Evolutionary conservation across 1,284 basidiomycete genomes (phyloP).

Genomic region (Golubevia pallescens): DNA sequence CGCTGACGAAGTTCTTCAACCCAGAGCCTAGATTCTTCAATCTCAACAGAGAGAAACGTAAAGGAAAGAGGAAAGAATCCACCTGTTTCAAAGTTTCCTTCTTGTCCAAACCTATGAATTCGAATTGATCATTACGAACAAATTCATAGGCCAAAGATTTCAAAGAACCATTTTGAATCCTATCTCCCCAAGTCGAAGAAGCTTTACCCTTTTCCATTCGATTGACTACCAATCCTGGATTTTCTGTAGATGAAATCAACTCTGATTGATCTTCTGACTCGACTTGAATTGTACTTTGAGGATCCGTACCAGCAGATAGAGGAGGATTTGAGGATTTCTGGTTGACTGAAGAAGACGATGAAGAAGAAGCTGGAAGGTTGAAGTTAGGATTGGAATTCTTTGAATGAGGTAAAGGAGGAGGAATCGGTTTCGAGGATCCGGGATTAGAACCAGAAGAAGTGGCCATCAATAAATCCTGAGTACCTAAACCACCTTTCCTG

Average conservation of each 20-base stretch:
- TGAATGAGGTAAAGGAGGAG: slow-evolving; percentile 14
- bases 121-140: slow-evolving; percentile 44
- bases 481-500: slow-evolving; percentile 34
- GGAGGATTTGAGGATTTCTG: slow-evolving; percentile 5
- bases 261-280: slow-evolving; percentile 33
- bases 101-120: too few relatives aligned
- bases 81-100: too few relatives aligned
- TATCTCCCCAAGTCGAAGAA: slow-evolving; percentile 36
- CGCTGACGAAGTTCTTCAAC: too few relatives aligned
- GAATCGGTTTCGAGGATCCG: neutral
- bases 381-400: slow-evolving; percentile 9
- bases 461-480: slow-evolving; percentile 37
- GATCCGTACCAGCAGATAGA: too few relatives aligned
- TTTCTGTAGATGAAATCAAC: slow-evolving; percentile 10
- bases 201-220: slow-evolving; percentile 15
- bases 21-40: too few relatives aligned
- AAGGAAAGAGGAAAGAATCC: too few relatives aligned
- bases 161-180: slow-evolving; percentile 36
- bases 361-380: slow-evolving; percentile 8
- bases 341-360: slow-evolving; percentile 12
- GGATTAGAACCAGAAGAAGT: slow-evolving; percentile 18
- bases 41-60: too few relatives aligned
- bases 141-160: slow-evolving; percentile 53
- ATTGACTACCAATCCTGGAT: neutral
- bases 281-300: slow-evolving; percentile 38